Conservation (phyloP, 371 early-diverging fungal genomes). For the Mortierella sp. region DNA sequence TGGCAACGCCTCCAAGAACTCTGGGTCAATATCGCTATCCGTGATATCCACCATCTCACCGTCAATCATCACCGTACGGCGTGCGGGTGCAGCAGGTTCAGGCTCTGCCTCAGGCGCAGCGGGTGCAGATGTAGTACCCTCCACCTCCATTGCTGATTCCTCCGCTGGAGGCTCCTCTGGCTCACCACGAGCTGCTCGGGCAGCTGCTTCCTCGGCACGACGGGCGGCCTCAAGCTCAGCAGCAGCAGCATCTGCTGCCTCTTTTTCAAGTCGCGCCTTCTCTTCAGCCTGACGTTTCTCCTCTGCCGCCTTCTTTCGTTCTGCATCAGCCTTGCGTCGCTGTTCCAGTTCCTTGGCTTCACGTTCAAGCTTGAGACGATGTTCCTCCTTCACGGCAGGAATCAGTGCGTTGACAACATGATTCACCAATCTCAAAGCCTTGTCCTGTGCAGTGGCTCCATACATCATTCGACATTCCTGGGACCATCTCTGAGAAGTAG, state of each 20-base stretch:
- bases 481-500: slow-evolving; percentile 86
- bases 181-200: slow-evolving; percentile 50
- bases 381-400: slow-evolving; percentile 80
- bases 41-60: slow-evolving; percentile 91
- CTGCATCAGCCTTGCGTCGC: slow-evolving; percentile 64
- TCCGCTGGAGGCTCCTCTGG: slow-evolving; percentile 32
- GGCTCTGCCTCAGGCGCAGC: slow-evolving; percentile 44
- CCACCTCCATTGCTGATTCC: slow-evolving; percentile 59
- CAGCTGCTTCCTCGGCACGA: slow-evolving; percentile 34
- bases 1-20: slow-evolving; percentile 95
- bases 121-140: slow-evolving; percentile 21
- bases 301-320: slow-evolving; percentile 59
- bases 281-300: slow-evolving; percentile 64
- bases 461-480: slow-evolving; percentile 89
- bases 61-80: slow-evolving; percentile 64
- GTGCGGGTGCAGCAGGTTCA: slow-evolving; percentile 49
- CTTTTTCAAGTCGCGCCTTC: slow-evolving; percentile 11
- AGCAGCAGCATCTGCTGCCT: slow-evolving; percentile 41
- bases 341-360: slow-evolving; percentile 68
- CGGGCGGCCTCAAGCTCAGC: slow-evolving; percentile 22
- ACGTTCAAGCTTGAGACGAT: slow-evolving; percentile 47
- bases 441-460: slow-evolving; percentile 69
- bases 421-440: slow-evolving; percentile 68
- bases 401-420: slow-evolving; percentile 76
- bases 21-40: slow-evolving; percentile 93